These are phyloP conservation scores for Lodderomyces beijingensis DNA, from an alignment of 1,139 yeast species.

Conservation along the genomic window DNA sequence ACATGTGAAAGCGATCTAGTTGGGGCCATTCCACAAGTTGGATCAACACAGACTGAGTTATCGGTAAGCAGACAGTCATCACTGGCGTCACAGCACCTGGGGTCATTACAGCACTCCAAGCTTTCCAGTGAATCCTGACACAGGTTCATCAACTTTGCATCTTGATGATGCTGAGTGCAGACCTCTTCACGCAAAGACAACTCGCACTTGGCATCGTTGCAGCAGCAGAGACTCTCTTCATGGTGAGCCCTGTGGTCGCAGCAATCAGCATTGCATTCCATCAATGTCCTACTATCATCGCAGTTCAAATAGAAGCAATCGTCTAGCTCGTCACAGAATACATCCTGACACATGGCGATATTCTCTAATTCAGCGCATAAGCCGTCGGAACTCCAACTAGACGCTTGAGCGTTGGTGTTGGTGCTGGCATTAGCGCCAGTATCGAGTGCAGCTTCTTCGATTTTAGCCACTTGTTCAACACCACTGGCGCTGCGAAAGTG, in stretches of 20 bases:
- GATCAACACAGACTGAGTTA: slow-evolving; percentile 16
- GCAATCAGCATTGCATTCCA: slow-evolving; percentile 13
- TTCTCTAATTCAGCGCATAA: slow-evolving; percentile 3
- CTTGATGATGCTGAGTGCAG: too few relatives aligned
- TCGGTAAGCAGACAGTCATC: too few relatives aligned
- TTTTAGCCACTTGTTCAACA: too few relatives aligned
- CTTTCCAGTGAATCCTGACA: not conserved
- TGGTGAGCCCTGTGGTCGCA: slow-evolving; percentile 12
- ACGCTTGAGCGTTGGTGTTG: not conserved
- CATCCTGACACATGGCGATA: slow-evolving; percentile 28
- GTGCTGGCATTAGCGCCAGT: not conserved
- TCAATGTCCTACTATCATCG: slow-evolving; percentile 13
- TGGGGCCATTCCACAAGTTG: slow-evolving; percentile 11
- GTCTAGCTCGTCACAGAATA: slow-evolving; percentile 42
- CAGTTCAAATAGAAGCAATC: slow-evolving; percentile 41
- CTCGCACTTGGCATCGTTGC: not conserved
- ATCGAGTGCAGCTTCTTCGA: not conserved
- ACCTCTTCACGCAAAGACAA: too few relatives aligned
- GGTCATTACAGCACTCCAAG: slow-evolving; percentile 17
- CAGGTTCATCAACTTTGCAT: too few relatives aligned
- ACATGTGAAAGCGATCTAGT: slow-evolving; percentile 7
- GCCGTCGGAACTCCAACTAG: not conserved
- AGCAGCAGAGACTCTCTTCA: slow-evolving; percentile 17
- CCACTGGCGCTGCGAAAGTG: slow-evolving; percentile 10
- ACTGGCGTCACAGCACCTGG: slow-evolving; percentile 9